phyloP scores from a whole-genome alignment of 495 filamentous ascomycete genomes.

The Zalerion maritima region DNA sequence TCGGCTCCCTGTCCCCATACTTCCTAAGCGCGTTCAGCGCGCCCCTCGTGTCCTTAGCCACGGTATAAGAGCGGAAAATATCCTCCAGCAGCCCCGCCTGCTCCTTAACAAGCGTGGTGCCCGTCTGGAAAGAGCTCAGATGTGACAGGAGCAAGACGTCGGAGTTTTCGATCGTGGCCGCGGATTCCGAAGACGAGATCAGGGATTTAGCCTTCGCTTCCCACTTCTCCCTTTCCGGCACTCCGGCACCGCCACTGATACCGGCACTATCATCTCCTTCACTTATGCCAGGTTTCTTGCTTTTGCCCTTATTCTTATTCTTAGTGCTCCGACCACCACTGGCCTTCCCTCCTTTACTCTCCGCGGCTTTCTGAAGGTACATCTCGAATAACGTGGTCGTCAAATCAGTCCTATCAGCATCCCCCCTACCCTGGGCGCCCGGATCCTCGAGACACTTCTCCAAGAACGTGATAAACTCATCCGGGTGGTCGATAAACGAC shows the following conservation, averaged over 20 bases:
- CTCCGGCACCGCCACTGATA: no score
- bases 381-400: conserved; percentile 96
- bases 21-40: conserved; percentile 78
- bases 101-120: conserved; percentile 83
- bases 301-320: no score
- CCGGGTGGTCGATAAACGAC: conserved; percentile 85
- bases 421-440: conserved; percentile 11
- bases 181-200: conserved; percentile 53
- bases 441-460: conserved; percentile 70
- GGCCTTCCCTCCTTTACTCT: conserved; percentile 45
- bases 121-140: conserved; percentile 77
- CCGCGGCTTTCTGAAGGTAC: conserved; percentile 77
- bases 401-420: conserved; percentile 65
- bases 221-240: conserved; percentile 73
- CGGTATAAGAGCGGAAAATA: conserved; percentile 93
- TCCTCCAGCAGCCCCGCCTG: conserved; percentile 85
- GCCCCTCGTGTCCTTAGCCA: conserved; percentile 79
- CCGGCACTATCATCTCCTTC: no score
- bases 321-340: no score
- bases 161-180: conserved; percentile 82
- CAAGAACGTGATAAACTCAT: conserved; percentile 79
- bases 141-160: conserved; percentile 88
- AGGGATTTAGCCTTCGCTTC: conserved; percentile 75
- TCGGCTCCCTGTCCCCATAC: conserved; percentile 84
- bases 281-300: no score